Evolutionary conservation across 179 eudicot species (phyloP).

Genomic region (Carnegiea gigantea): DNA sequence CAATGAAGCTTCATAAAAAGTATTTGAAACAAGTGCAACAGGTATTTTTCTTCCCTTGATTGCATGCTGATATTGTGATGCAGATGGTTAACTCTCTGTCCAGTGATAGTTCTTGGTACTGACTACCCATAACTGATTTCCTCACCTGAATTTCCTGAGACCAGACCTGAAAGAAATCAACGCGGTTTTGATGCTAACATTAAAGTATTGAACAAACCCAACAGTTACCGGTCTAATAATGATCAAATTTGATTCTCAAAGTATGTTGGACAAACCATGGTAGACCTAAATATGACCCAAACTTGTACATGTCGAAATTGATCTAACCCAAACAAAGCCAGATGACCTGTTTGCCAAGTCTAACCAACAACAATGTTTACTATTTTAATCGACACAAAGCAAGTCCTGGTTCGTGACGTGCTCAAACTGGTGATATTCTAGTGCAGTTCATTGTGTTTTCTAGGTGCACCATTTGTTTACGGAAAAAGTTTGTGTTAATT

Average conservation of each 20-base stretch:
- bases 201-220: background rate
- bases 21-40: constrained; percentile 56
- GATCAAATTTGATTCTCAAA: no score
- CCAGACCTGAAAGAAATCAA: background rate
- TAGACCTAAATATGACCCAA: background rate
- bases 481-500: constrained; percentile 5
- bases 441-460: background rate
- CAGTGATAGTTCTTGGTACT: background rate
- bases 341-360: background rate
- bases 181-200: background rate
- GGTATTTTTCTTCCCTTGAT: constrained; percentile 41
- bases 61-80: background rate
- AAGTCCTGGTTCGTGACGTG: background rate
- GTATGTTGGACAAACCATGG: background rate
- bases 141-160: background rate
- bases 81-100: background rate
- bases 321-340: background rate
- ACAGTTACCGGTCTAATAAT: background rate
- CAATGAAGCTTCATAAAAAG: constrained; percentile 95
- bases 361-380: background rate
- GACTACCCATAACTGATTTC: background rate
- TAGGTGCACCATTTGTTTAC: background rate
- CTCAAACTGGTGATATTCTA: constrained; percentile 1
- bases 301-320: background rate
- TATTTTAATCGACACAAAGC: background rate